A percentile compares a stretch with the other conserved stretches of the same genome.
Evolutionary conservation across 2,329 filamentous ascomycete species (phyloP).

Genomic region (Aspergillus candidus): DNA sequence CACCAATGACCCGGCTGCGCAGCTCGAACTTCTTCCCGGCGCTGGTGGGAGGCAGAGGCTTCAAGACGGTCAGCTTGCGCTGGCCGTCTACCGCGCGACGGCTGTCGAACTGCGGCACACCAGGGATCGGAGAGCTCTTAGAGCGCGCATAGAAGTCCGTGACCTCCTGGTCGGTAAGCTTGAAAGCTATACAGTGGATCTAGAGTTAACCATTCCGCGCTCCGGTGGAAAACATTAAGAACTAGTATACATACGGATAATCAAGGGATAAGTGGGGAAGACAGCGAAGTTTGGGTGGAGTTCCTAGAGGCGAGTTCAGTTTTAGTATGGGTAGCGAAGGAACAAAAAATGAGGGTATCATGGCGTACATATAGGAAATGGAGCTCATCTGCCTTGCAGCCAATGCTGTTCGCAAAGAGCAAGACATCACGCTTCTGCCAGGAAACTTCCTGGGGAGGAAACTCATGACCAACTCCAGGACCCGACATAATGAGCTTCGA

Average conservation of each 20-base stretch:
- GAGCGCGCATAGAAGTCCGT: slow-evolving; percentile 76
- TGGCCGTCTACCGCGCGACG: slow-evolving; percentile 75
- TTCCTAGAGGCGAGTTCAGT: slow-evolving; percentile 51
- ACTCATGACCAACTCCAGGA: slow-evolving; percentile 68
- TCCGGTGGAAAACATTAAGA: not conserved
- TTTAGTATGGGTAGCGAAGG: slow-evolving; percentile 1
- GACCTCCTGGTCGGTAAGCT: slow-evolving; percentile 67
- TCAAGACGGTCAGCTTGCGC: slow-evolving; percentile 70
- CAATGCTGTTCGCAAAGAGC: slow-evolving; percentile 86
- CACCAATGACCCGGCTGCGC: slow-evolving; percentile 69
- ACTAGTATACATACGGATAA: slow-evolving; percentile 56
- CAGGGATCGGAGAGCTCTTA: slow-evolving; percentile 61
- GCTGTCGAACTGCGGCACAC: slow-evolving; percentile 69
- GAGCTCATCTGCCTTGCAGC: slow-evolving; percentile 76
- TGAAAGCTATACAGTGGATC: slow-evolving; percentile 56
- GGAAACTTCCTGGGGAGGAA: slow-evolving; percentile 65
- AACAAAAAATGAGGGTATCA: not conserved
- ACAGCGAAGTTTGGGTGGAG: slow-evolving; percentile 78
- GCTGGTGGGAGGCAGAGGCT: slow-evolving; percentile 66
- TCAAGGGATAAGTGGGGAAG: slow-evolving; percentile 82
- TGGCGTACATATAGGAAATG: slow-evolving; percentile 78
- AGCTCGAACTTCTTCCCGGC: slow-evolving; percentile 69
- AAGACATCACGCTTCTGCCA: slow-evolving; percentile 86
- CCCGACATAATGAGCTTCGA: slow-evolving; percentile 33
- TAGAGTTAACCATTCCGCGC: slow-evolving; percentile 22